Evolutionary conservation across 768 basidiomycete genomes (phyloP), one percentile per base, ranked within the genome.

Genomic region (Boletus sp.): DNA sequence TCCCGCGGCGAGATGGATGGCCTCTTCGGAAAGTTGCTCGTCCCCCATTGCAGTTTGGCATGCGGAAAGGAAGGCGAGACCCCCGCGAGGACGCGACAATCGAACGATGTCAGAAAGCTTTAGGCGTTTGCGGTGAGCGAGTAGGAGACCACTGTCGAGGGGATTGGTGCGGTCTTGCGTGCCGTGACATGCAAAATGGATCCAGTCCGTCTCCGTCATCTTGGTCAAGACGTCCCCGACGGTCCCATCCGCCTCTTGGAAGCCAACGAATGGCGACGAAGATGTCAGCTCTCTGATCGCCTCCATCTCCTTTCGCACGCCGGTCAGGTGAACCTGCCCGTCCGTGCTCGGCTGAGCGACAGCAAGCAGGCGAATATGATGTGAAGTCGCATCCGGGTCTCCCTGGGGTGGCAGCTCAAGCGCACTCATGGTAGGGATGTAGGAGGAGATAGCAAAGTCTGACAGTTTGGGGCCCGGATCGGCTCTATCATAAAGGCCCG

Each of bases 121-220:
- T 1, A 47, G 52, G 8, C 42, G 35, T 28, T 8, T 41, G 15
- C 32, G 1, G 12, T 47, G 3, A 2, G 36, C 52, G 18, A 70
- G 64, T 2, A 48, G 8, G 39, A 72, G 62, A 5, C 46, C 57
- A 28, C 63, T 67, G 18, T 66, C 48, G 12, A 64, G 41, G 4
- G 72, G 71, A 15, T 62, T 41, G 12, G 41, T 7, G 14, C 44
- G 7, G 29, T 64, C 57, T 42, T 71, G 66, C 7, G 42, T 30
- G 4, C 67, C 74, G 33, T 75, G 74, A 42, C 73, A 73, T 18
- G 69, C 69, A 41, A 75, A 59, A 54, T 74, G 74, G 2, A 67
- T 65, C 68, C 50, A 52, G 10, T 50, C 32, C 7, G 35, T 33
- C 8, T 39, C 9, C 4, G 17, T 14, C 51, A 52, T 40, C 5